phyloP scores from a whole-genome alignment of 2,329 filamentous ascomycete genomes.

The Cercospora nicotianae region DNA sequence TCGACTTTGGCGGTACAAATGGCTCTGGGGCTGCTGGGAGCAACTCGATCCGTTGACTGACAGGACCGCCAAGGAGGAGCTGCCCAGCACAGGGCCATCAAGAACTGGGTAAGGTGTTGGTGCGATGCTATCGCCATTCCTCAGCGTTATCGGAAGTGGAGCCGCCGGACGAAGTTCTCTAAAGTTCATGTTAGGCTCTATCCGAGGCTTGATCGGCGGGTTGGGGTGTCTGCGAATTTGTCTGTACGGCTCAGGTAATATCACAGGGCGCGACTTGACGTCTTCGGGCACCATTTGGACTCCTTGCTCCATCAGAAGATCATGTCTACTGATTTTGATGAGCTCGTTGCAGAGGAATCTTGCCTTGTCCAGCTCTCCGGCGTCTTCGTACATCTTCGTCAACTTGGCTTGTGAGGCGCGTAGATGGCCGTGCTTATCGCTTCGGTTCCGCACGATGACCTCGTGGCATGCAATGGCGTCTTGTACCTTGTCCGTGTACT shows the following conservation, averaged over 20 bases:
- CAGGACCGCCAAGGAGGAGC: conserved; percentile 8
- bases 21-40: conserved; percentile 8
- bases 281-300: conserved; percentile 27
- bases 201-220: conserved; percentile 11
- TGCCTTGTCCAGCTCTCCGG: conserved; percentile 71
- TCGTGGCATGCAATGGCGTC: conserved; percentile 78
- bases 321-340: conserved; percentile 57
- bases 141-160: conserved; percentile 3
- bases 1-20: conserved; percentile 5
- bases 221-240: conserved; percentile 7
- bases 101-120: conserved; percentile 7
- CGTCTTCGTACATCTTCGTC: conserved; percentile 76
- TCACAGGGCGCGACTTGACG: conserved; percentile 9
- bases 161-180: conserved; percentile 6
- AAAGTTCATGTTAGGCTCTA: conserved; percentile 12
- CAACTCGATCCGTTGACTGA: neutral
- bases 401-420: conserved; percentile 44
- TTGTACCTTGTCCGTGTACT: conserved; percentile 60
- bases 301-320: conserved; percentile 28
- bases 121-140: conserved; percentile 6
- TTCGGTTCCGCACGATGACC: conserved; percentile 55
- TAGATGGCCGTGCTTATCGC: conserved; percentile 20
- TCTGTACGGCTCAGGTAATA: conserved; percentile 9
- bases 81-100: conserved; percentile 6
- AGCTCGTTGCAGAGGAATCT: conserved; percentile 75